phyloP scores from a whole-genome alignment of 1,284 basidiomycete species.

The Kwoniella shivajii region DNA sequence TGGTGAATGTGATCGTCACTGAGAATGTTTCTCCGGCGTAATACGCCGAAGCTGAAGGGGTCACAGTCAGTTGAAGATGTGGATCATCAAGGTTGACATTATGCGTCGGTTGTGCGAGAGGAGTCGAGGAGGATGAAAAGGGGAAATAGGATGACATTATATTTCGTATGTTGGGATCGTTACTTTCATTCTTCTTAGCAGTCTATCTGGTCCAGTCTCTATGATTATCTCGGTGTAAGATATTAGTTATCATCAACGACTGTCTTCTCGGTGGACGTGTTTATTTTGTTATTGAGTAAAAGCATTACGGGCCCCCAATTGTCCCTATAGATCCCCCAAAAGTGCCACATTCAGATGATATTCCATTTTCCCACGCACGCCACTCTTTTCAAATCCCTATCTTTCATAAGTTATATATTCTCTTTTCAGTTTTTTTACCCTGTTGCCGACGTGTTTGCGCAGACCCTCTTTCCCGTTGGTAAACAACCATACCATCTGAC shows the following conservation, averaged over 20 bases:
- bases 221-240: too few species aligned
- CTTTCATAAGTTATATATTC: too few species aligned
- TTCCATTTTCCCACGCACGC: background rate
- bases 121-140: slow-evolving; percentile 21
- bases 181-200: too few species aligned
- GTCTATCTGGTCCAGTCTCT: too few species aligned
- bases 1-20: slow-evolving; percentile 83
- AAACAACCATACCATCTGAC: background rate
- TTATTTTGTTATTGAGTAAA: background rate
- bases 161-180: background rate
- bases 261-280: background rate
- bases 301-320: too few species aligned
- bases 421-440: background rate
- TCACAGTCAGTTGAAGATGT: slow-evolving; percentile 57
- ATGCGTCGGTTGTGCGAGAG: slow-evolving; percentile 10
- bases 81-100: slow-evolving; percentile 34
- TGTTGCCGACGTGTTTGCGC: slow-evolving; percentile 3
- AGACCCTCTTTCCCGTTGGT: too few species aligned
- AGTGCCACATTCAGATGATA: background rate
- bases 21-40: slow-evolving; percentile 88
- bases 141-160: slow-evolving; percentile 37
- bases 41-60: slow-evolving; percentile 80
- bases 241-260: too few species aligned
- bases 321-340: too few species aligned
- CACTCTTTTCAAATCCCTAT: too few species aligned